These are phyloP conservation scores for Dactylis glomerata DNA, from an alignment of 176 grass and related monocot species.

Conservation along the genomic window DNA sequence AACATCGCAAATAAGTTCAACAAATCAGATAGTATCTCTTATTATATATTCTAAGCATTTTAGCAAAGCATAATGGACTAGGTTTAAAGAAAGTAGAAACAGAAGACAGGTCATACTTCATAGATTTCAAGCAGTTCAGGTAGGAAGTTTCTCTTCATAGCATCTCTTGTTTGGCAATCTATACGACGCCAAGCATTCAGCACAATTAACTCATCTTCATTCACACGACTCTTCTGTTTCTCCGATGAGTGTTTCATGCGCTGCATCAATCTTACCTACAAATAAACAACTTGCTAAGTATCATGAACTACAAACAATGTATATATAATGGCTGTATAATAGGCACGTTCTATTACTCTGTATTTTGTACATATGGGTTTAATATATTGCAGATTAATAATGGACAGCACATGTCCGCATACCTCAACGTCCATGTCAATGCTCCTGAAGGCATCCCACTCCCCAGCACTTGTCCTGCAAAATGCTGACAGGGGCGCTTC, in stretches of 20 bases:
- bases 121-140: conserved; percentile 75
- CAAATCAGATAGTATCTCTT: not conserved
- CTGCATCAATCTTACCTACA: conserved; percentile 65
- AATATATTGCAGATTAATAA: not conserved
- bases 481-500: conserved; percentile 71
- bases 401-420: not conserved
- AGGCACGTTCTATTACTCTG: not conserved
- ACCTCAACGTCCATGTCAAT: conserved; percentile 94
- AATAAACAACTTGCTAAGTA: not conserved
- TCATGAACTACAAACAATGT: not conserved
- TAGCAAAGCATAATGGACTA: not conserved
- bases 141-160: conserved; percentile 68
- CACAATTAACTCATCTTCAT: conserved; percentile 49
- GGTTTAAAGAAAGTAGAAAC: not conserved
- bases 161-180: conserved; percentile 74
- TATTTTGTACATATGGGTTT: not conserved
- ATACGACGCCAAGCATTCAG: conserved; percentile 77
- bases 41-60: not conserved
- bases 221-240: conserved; percentile 48
- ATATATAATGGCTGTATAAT: not conserved
- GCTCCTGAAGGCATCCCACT: conserved; percentile 83
- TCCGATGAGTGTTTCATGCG: conserved; percentile 31
- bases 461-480: conserved; percentile 62
- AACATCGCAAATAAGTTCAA: not conserved
- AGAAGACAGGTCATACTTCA: conserved; percentile 43